Conservation (phyloP, 495 filamentous ascomycete species). For the Penicillium robsamsonii region DNA sequence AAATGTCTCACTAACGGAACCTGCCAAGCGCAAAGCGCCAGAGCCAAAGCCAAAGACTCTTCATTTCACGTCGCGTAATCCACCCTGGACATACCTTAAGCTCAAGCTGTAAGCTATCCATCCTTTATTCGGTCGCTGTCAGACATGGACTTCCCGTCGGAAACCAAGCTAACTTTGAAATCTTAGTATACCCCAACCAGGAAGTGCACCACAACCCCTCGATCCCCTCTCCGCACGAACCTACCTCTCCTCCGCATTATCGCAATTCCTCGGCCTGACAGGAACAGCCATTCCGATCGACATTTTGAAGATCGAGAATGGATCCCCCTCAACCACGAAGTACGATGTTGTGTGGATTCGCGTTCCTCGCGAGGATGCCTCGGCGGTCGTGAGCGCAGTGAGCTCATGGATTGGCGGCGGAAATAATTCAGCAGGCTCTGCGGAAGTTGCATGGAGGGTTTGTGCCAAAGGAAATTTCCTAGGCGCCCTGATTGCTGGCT, state of each 20-base stretch:
- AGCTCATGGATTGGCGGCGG: constrained; percentile 57
- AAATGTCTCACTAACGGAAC: background rate
- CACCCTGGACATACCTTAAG: constrained; percentile 51
- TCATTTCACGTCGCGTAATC: constrained; percentile 46
- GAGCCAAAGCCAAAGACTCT: constrained; percentile 23
- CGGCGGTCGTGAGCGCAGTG: constrained; percentile 64
- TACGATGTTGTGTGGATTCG: constrained; percentile 65
- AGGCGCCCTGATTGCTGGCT: constrained; percentile 42
- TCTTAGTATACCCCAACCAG: constrained; percentile 35
- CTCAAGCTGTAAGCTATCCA: constrained; percentile 39
- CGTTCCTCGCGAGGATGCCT: constrained; percentile 65
- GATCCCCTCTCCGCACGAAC: constrained; percentile 74
- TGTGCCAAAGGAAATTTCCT: constrained; percentile 56
- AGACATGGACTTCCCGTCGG: background rate
- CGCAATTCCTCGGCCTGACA: constrained; percentile 75
- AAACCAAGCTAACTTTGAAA: constrained; percentile 5
- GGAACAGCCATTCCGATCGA: constrained; percentile 79
- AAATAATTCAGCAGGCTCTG: constrained; percentile 34
- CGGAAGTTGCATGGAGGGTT: constrained; percentile 56
- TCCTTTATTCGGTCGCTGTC: background rate
- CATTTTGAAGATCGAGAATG: constrained; percentile 62
- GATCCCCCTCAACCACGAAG: background rate
- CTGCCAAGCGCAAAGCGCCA: constrained; percentile 34
- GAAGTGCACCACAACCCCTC: constrained; percentile 39
- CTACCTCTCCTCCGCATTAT: constrained; percentile 69